Evolutionary conservation across 2,329 filamentous ascomycete species (phyloP), one percentile per base, ranked within the genome.

Genomic region (Colletotrichum sp.): DNA sequence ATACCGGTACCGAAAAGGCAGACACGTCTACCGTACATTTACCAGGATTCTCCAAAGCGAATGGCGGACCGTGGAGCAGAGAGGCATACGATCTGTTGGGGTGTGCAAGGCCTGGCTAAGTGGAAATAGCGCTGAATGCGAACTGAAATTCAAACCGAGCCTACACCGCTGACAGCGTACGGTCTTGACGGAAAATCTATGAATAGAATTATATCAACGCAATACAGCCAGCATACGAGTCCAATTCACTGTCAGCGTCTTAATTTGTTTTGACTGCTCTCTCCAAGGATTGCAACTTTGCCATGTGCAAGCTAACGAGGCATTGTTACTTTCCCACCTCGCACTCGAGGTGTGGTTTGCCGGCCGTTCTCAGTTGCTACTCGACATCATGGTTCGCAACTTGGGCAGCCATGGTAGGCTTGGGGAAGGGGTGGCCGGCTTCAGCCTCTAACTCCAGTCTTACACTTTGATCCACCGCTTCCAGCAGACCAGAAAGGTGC

Each of bases 31-130:
- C 16, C 34, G 28, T 78, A 77, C 78, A 75, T n/a, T 80, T 88
- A 74, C 85, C 87, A 12, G 86, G 85, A 3, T 89, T 90, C 72
- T 83, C 83, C 3, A 88, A 85, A 79, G 88, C 87, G 5, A 90
- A 90, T 78, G 85, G 90, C 18, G 93, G 93, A 4, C 90, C 93
- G 0, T 95, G 93, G 93, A 94, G 92, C 78, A 89, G 88, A 28
- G 93, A 94, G 80, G 93, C 93, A 1, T 88, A 91, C 78, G 93
- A 95, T 81, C 80, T 95, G 63, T 90, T 95, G 77, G 92, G 90
- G 48, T 90, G 86, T 80, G 91, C 88, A 80, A 87, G 91, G 64
- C 93, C 92, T 43, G 85, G 64, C 39, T 48, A 48, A 48, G 39
- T 48, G 9, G 39, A n/a, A 48, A 48, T 48, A n/a, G 39, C 39